Base-by-base conservation (phyloP, 441 rosid genomes). In the Populus hybrid region DNA sequence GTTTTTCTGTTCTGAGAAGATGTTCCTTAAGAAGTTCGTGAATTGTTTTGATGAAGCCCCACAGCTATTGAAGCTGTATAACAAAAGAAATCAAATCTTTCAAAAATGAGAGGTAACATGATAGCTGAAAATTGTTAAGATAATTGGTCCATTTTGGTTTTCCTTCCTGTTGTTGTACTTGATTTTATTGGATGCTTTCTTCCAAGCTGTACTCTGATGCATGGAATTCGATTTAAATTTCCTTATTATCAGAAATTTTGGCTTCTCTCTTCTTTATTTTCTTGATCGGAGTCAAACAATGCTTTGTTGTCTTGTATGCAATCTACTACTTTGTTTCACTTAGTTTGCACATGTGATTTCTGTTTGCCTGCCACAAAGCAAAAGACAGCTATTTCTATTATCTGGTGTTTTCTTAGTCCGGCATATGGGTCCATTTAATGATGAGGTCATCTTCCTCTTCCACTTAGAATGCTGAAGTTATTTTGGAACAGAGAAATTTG, bases 11-110 rank as follows among this genome's bases (percentile, higher is more conserved):
- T 18, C 79, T 11, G 67, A 75, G 46, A 24, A 57, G 59, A 0
- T 2, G 40, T 69, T 77, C 61, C 10, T 69, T 2, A 4, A 70
- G 63, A 70, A 68, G n/a, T 57, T 5, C 6, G 14, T 77, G 59
- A 23, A 69, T 63, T 10, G 74, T 70, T 18, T 24, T 26, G 59
- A 71, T 3, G 71, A 77, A 63, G 75, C 75, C 4, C 80, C 80
- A 10, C 42, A 24, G 35, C n/a, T 77, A 23, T 24, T 71, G 12
- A 71, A 77, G 64, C 46, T 77, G 20, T 63, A 77, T 18, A 63
- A 46, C 6, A 70, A 26, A 65, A 64, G 50, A 46, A 42, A 23
- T 75, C 42, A 12, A 59, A 68, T 50, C 24, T 61, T 73, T 38
- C 2, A 16, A 24, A 74, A 65, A 28, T 6, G 21, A 26, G 35